Evolutionary conservation across 192 early-diverging fungal species (phyloP).

Genomic region (Cladochytrium replicatum): DNA sequence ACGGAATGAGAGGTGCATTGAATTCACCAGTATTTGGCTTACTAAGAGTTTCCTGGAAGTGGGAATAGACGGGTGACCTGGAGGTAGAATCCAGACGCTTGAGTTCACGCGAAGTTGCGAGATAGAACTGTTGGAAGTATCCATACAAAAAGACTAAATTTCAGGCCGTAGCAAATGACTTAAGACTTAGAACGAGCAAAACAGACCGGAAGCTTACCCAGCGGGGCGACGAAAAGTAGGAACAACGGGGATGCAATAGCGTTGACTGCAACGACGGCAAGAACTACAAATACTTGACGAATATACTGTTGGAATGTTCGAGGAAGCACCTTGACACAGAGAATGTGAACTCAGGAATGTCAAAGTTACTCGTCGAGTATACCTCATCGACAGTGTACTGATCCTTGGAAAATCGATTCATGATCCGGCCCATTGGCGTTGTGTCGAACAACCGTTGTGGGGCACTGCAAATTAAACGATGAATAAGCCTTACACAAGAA

Average conservation of each 20-base stretch:
- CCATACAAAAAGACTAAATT: constrained; percentile 26
- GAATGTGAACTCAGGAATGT: too few species aligned
- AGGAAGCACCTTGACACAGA: too few species aligned
- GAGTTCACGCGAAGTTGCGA: constrained; percentile 44
- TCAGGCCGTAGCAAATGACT: neutral
- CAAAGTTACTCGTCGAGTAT: too few species aligned
- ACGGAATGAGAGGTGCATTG: too few species aligned
- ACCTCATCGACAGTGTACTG: constrained; percentile 70
- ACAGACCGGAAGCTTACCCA: constrained; percentile 13
- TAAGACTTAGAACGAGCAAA: constrained; percentile 1
- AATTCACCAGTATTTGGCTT: too few species aligned
- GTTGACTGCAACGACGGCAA: constrained; percentile 41
- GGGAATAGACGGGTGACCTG: constrained; percentile 41
- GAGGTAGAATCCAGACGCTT: constrained; percentile 49
- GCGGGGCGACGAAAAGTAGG: constrained; percentile 35
- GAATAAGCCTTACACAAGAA: constrained; percentile 52
- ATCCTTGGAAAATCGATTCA: constrained; percentile 87
- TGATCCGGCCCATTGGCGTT: constrained; percentile 73
- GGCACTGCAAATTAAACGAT: constrained; percentile 61
- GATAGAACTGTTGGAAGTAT: constrained; percentile 45
- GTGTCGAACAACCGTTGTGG: constrained; percentile 22
- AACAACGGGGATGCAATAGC: constrained; percentile 35
- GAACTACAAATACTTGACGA: constrained; percentile 36
- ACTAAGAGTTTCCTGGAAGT: constrained; percentile 50
- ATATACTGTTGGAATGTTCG: constrained; percentile 41